Conservation (phyloP, 345 rosid species). For the Arabidopsis thaliana region TAIR10.1 NC_003070.9:29400501-29401000, state of each 20-base stretch:
- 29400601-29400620: constrained; percentile 94
- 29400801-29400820: constrained; percentile 70
- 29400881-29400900: constrained; percentile 65
- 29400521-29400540: constrained; percentile 3
- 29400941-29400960: constrained; percentile 89
- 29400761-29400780: constrained; percentile 75
- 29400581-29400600: constrained; percentile 83
- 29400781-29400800: constrained; percentile 72
- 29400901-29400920: constrained; percentile 63
- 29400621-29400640: constrained; percentile 74
- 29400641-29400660: constrained; percentile 89
- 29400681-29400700: constrained; percentile 76
- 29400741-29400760: constrained; percentile 91
- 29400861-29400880: constrained; percentile 51
- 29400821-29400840: constrained; percentile 55
- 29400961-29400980: constrained; percentile 87
- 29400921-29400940: constrained; percentile 73
- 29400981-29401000: constrained; percentile 86
- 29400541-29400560: constrained; percentile 91
- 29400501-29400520: constrained; percentile 1
- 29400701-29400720: constrained; percentile 75
- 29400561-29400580: constrained; percentile 86
- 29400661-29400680: constrained; percentile 81
- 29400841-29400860: constrained; percentile 43
- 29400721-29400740: constrained; percentile 71